Base-by-base conservation (phyloP, 2,329 filamentous ascomycete genomes). In the Drechslerella stenobrocha region DNA sequence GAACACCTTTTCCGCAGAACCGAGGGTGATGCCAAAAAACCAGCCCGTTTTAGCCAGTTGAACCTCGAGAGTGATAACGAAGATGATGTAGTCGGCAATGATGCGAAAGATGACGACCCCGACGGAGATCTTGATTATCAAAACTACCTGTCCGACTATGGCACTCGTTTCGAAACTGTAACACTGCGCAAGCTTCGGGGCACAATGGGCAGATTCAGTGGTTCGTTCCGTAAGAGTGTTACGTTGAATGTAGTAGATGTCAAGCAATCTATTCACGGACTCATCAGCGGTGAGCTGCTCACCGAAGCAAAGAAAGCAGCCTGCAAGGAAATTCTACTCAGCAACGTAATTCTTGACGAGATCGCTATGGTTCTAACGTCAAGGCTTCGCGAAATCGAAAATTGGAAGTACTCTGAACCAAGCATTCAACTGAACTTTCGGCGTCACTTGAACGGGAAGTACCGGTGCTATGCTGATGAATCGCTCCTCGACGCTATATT, bases 381-480 rank as follows among this genome's bases (percentile, higher is more conserved):
- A 8, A 30, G 58, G 3, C 57, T 69, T 9, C 47, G 64, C n/a
- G 57, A 69, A 20, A 72, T 84, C 1, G 77, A 80, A 18, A 79
- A 74, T 22, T 84, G 82, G 82, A 72, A 75, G 9, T 84, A 82
- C 81, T 47, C 57, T 5, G 72, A 74, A 1, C 74, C 73, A 9
- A 78, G 76, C 2, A 76, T 82, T 5, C 75, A 77, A 1, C 71
- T 83, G 1, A 77, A 81, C 45, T 79, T 80, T 76, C 78, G 81
- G 32, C 78, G 80, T 5, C 80, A 82, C 52, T 72, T 84, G 32
- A 83, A 82, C 70, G 81, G 81, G 2, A 81, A 82, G 64, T 85
- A 85, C 72, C 77, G 82, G 1, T 80, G 84, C 23, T 83, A 79
- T 71, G 82, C 83, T 77, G 81, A 84, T 50, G 81, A 82, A 70